Base-by-base conservation (phyloP, 2,329 filamentous ascomycete species). In the Penicillium hesseltinei region DNA sequence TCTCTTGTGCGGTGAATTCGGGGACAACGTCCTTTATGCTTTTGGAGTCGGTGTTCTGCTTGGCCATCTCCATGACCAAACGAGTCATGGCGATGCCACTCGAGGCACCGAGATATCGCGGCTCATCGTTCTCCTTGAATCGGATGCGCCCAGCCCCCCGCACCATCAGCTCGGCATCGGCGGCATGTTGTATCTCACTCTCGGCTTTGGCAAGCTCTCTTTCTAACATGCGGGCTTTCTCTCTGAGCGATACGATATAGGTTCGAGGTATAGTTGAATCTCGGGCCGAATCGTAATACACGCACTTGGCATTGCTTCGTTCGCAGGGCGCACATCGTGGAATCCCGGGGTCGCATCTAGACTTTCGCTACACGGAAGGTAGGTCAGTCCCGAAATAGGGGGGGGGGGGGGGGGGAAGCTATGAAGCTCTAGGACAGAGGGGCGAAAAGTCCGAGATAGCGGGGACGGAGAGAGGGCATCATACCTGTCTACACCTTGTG, bases 31-130 rank as follows among this genome's bases (percentile, higher is more conserved):
- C 92, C 57, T 91, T 92, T 71, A 97, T 97, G 63, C 88, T 91
- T 73, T 92, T 90, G 5, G 91, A 89, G 68, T 94, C 89, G 27
- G 92, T 95, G 69, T 93, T 96, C 62, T 92, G 88, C 77, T 96
- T 97, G 52, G 93, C 93, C 75, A 96, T 87, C 73, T 97, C 92
- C 89, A 99, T 97, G 11, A 99, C 88, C 65, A 97, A 82, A 31
- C 93, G 87, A 13, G 92, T 96, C 80, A 97, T 96, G 70, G 92
- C 91, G 68, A 97, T 96, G 58, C 93, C 94, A 73, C 93, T 97
- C 48, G 92, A 96, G 3, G 94, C 90, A 0, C 94, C 94, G 3
- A 99, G 80, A 71, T 94, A 97, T 61, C 93, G 90, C 17, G 90
- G 87, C 75, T 97, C 93, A 72, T 96, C 91, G 55, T 88, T 87